Evolutionary conservation across 768 basidiomycete species (phyloP).

Genomic region (Boletus pseudo-olivaceus): DNA sequence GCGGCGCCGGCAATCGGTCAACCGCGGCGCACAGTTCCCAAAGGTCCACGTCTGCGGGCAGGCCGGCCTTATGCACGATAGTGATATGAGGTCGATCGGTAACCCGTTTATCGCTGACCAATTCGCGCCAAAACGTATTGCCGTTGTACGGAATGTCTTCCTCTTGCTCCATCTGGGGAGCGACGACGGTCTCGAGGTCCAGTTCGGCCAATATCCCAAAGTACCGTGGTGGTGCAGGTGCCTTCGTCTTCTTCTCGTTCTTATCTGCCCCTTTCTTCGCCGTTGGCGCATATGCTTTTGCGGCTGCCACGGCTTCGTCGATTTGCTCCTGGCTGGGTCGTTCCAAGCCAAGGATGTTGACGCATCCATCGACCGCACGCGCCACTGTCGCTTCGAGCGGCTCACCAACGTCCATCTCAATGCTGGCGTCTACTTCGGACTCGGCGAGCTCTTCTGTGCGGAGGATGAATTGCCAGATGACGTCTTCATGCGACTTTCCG

Average conservation of each 20-base stretch:
- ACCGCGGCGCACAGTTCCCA: conserved; percentile 39
- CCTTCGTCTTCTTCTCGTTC: conserved; percentile 26
- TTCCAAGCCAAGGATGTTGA: conserved; percentile 49
- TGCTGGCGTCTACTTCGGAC: conserved; percentile 59
- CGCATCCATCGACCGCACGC: conserved; percentile 57
- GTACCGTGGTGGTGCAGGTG: conserved; percentile 51
- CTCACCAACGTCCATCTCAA: conserved; percentile 66
- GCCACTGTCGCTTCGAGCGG: conserved; percentile 51
- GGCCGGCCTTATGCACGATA: conserved; percentile 66
- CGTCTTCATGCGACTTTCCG: conserved; percentile 63
- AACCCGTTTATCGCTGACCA: conserved; percentile 49
- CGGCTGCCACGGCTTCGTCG: conserved; percentile 38
- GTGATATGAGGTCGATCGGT: conserved; percentile 77
- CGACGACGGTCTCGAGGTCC: conserved; percentile 51
- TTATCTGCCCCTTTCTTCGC: conserved; percentile 3
- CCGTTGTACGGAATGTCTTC: conserved; percentile 31
- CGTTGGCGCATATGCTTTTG: conserved; percentile 40
- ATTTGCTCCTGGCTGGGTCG: conserved; percentile 56
- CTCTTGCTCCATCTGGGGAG: conserved; percentile 34
- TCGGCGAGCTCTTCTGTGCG: conserved; percentile 57
- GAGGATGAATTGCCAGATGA: conserved; percentile 79
- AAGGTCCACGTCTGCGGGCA: conserved; percentile 33
- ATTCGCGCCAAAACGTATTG: conserved; percentile 43
- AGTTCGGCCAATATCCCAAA: conserved; percentile 77
- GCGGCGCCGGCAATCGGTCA: conserved; percentile 31